These are phyloP conservation scores for Teratosphaeria epicoccoides DNA, from an alignment of 2,329 filamentous ascomycete genomes.

Conservation along the genomic window DNA sequence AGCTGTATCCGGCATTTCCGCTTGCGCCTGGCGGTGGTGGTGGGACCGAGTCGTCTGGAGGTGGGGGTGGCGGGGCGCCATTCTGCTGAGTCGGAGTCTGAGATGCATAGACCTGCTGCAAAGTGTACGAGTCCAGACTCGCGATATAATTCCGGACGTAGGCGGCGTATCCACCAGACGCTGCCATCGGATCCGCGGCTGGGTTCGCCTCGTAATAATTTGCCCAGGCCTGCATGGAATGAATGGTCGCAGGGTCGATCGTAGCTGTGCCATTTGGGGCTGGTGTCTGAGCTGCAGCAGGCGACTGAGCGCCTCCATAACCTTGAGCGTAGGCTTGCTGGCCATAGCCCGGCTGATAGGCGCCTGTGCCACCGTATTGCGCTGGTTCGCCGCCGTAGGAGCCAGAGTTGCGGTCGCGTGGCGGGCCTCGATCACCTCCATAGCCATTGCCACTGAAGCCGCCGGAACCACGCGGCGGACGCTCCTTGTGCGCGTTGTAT, in stretches of 20 bases:
- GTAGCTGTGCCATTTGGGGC: slow-evolving; percentile 5
- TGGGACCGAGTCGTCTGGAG: slow-evolving; percentile 27
- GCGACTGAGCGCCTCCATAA: slow-evolving; percentile 14
- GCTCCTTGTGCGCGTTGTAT: slow-evolving; percentile 79
- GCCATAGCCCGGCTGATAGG: slow-evolving; percentile 21
- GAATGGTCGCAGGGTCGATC: slow-evolving; percentile 5
- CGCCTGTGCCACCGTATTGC: slow-evolving; percentile 29
- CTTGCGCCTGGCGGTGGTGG: slow-evolving; percentile 49
- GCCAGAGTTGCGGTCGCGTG: neutral
- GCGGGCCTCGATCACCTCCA: neutral
- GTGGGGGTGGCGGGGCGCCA: slow-evolving; percentile 8
- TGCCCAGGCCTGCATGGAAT: slow-evolving; percentile 51
- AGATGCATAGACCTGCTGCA: slow-evolving; percentile 1
- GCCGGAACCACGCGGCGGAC: slow-evolving; percentile 40
- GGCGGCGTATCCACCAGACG: slow-evolving; percentile 57
- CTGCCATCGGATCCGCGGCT: slow-evolving; percentile 71
- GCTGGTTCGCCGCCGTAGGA: neutral
- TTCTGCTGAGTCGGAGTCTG: slow-evolving; percentile 9
- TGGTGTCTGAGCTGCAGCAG: slow-evolving; percentile 22
- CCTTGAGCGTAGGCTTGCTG: slow-evolving; percentile 5
- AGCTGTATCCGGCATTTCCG: slow-evolving; percentile 51
- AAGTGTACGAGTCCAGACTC: slow-evolving; percentile 30
- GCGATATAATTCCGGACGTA: neutral
- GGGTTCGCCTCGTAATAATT: slow-evolving; percentile 81
- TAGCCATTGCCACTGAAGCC: slow-evolving; percentile 27